Evolutionary conservation across 2,329 filamentous ascomycete species (phyloP).

Genomic region (Scytalidium sp.): DNA sequence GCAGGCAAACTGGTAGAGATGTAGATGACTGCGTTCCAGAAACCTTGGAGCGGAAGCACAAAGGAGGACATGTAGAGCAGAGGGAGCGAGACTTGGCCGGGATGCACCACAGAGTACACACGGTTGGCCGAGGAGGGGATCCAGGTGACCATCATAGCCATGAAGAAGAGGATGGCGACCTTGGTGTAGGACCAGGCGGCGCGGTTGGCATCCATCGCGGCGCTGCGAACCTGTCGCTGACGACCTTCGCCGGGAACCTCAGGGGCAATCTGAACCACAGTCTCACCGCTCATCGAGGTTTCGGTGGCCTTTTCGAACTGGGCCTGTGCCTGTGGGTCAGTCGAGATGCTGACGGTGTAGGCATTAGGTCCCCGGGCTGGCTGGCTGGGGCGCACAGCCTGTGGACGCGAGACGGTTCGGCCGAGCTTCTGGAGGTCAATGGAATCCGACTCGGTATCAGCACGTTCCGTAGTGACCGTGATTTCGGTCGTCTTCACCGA

Average conservation of each 20-base stretch:
- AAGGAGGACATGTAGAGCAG: constrained; percentile 70
- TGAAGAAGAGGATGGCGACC: constrained; percentile 69
- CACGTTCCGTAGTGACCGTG: constrained; percentile 54
- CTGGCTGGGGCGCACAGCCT: constrained; percentile 7
- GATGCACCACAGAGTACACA: constrained; percentile 64
- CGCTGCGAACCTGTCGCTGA: background rate
- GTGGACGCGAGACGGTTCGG: constrained; percentile 7
- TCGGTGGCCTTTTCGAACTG: background rate
- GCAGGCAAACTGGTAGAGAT: constrained; percentile 65
- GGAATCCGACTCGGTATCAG: constrained; percentile 8
- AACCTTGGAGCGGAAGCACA: constrained; percentile 77
- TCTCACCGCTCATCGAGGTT: background rate
- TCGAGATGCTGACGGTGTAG: constrained; percentile 10
- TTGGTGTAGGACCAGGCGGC: constrained; percentile 70
- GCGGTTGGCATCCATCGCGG: constrained; percentile 41
- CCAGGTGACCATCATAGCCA: constrained; percentile 70
- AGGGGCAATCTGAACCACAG: background rate
- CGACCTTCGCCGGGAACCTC: background rate
- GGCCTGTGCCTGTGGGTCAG: background rate
- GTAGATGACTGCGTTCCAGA: constrained; percentile 84
- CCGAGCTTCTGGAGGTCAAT: constrained; percentile 10
- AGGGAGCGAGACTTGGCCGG: constrained; percentile 47
- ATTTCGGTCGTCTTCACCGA: constrained; percentile 61
- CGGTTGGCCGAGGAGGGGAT: constrained; percentile 76
- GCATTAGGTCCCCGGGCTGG: constrained; percentile 2